Base-by-base conservation (phyloP, 805 yeast genomes). In the Suhomyces sp. region DNA sequence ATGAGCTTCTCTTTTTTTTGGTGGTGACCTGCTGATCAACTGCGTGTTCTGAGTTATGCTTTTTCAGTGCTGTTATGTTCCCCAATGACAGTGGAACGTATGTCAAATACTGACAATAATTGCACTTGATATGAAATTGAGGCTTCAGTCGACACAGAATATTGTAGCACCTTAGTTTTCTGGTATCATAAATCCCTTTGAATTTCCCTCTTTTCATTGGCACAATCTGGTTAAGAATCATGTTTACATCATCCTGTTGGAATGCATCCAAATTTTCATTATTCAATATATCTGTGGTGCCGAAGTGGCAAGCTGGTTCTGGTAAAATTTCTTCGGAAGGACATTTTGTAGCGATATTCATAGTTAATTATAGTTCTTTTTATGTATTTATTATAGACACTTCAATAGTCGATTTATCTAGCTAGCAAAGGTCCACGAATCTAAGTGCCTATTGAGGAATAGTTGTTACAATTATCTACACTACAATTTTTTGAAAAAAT, bases 161-260 rank as follows among this genome's bases (percentile, higher is more conserved):
- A 12, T 41, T 12, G 37, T 31, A 45, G 53, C 74, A 66, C 15
- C 63, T 46, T 7, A 54, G 13, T 19, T 52, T 58, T 19, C 73
- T 54, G 33, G 59, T 59, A 48, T 69, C 72, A 27, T 52, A 55
- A 5, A 43, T 20, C 1, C 71, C 71, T 48, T 53, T 64, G 53
- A 66, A 68, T 31, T 55, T 53, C 0, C 72, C 74, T 12, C 29
- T 10, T 41, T 20, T 13, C n/a, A 41, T 22, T 10, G 41, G 22
- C 17, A 12, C 22, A 7, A 37, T 37, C 22, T 37, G n/a, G 41
- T 17, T 17, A 15, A 17, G 22, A 19, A 8, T 9, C 6, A 4
- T 2, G 12, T 31, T 31, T 31, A 31, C 35, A 4, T 31, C 9
- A 31, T n/a, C 35, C 10, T 31, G 35, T 6, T 13, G 17, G 3